Percentiles rank a stretch among this genome's conserved stretches.
These are phyloP conservation scores for Oxyria digyna DNA, from an alignment of 148 eudicot genomes.

Conservation along the genomic window DNA sequence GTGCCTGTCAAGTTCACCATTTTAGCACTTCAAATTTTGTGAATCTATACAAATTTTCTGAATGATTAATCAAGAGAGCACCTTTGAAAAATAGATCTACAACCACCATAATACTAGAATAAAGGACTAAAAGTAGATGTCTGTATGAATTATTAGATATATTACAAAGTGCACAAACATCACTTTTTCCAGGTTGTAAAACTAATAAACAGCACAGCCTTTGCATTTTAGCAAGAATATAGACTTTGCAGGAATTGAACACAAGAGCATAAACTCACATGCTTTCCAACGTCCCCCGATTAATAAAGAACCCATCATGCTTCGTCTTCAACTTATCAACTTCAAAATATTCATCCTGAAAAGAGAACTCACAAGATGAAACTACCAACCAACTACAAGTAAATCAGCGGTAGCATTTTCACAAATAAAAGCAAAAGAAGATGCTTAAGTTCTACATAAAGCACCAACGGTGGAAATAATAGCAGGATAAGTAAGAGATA, in stretches of 20 bases:
- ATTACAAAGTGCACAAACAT: neutral
- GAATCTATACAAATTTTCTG: neutral
- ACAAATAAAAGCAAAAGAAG: neutral
- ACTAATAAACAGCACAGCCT: neutral
- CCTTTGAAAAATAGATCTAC: neutral
- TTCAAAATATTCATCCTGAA: slow-evolving; percentile 70
- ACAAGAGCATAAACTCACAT: slow-evolving; percentile 2
- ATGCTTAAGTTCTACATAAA: neutral
- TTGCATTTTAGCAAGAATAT: neutral
- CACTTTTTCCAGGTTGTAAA: neutral
- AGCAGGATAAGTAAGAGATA: slow-evolving; percentile 3
- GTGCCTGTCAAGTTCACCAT: neutral
- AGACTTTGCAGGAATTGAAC: neutral
- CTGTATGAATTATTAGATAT: neutral
- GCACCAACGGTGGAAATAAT: neutral
- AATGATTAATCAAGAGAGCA: neutral
- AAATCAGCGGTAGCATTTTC: neutral
- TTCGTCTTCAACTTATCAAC: slow-evolving; percentile 92
- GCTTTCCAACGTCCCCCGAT: slow-evolving; percentile 80
- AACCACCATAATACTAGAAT: neutral
- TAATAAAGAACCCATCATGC: slow-evolving; percentile 97
- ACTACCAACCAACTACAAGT: neutral
- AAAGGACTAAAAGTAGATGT: neutral
- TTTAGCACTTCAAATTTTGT: neutral
- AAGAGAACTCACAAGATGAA: neutral